A percentile compares a stretch with the other conserved stretches of the same genome.
phyloP scores from a whole-genome alignment of 805 yeast species.

The Ogataea degrootiae region DNA sequence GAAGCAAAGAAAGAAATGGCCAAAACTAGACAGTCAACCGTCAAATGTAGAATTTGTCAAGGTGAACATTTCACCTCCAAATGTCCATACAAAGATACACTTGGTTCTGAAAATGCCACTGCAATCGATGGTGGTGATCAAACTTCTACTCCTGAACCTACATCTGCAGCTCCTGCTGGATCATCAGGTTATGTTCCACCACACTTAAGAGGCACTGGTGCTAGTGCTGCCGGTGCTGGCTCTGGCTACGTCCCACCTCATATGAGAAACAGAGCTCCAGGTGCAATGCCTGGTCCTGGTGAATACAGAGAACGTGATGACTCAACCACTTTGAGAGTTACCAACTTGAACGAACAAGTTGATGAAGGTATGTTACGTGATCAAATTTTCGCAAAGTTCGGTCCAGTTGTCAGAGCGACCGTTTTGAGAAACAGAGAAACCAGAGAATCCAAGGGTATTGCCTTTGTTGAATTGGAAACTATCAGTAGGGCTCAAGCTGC shows the following conservation, averaged over 20 bases:
- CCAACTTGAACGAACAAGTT: slow-evolving; percentile 83
- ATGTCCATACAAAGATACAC: slow-evolving; percentile 93
- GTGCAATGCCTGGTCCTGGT: slow-evolving; percentile 18
- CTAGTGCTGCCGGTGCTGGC: slow-evolving; percentile 27
- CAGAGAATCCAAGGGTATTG: slow-evolving; percentile 91
- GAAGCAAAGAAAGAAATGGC: slow-evolving; percentile 40
- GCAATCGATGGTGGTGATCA: slow-evolving; percentile 11
- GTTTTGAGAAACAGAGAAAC: slow-evolving; percentile 90
- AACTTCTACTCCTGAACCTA: slow-evolving; percentile 12
- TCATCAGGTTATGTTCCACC: slow-evolving; percentile 49
- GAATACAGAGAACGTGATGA: slow-evolving; percentile 63
- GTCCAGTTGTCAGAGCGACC: slow-evolving; percentile 66
- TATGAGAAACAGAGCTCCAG: slow-evolving; percentile 32
- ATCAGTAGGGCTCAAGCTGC: slow-evolving; percentile 73
- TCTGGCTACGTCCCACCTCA: slow-evolving; percentile 62
- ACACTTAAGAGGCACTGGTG: slow-evolving; percentile 1
- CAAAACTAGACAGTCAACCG: slow-evolving; percentile 53
- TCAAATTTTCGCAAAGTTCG: slow-evolving; percentile 59
- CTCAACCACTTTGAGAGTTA: slow-evolving; percentile 78
- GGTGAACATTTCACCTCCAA: slow-evolving; percentile 90
- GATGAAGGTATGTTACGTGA: slow-evolving; percentile 70
- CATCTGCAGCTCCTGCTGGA: slow-evolving; percentile 19
- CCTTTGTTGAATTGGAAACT: slow-evolving; percentile 78
- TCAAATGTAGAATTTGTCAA: slow-evolving; percentile 83
- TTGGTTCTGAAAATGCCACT: slow-evolving; percentile 42